phyloP scores from a whole-genome alignment of 768 basidiomycete species.

The Leccinum pellstonianum region DNA sequence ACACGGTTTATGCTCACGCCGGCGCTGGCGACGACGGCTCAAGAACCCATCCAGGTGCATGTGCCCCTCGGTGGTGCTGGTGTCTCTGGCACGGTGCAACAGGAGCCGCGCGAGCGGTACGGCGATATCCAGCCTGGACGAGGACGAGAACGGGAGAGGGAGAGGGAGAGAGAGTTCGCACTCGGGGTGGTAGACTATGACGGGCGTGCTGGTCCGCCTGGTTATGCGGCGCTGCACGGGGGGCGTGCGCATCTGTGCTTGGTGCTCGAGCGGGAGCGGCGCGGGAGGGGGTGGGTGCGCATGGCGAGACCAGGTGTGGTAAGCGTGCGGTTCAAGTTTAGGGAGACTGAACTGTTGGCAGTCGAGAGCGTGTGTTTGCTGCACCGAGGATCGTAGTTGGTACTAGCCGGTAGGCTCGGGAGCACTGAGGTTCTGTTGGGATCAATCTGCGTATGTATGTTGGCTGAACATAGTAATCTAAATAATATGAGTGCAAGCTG shows the following conservation, averaged over 20 bases:
- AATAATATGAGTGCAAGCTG: no score
- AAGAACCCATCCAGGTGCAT: slow-evolving; percentile 23
- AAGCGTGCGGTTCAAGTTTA: slow-evolving; percentile 17
- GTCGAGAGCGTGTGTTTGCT: slow-evolving; percentile 24
- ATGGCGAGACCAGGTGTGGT: slow-evolving; percentile 21
- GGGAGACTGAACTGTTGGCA: slow-evolving; percentile 22
- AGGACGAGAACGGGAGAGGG: slow-evolving; percentile 10
- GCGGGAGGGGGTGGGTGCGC: slow-evolving; percentile 23
- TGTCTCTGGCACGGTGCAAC: background rate
- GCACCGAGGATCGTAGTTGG: slow-evolving; percentile 14
- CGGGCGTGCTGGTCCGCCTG: slow-evolving; percentile 18
- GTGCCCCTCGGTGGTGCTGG: slow-evolving; percentile 1
- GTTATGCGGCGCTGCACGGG: slow-evolving; percentile 19
- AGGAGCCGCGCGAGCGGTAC: slow-evolving; percentile 4
- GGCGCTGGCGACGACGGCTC: slow-evolving; percentile 9
- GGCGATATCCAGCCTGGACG: slow-evolving; percentile 4
- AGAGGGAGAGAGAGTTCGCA: slow-evolving; percentile 13
- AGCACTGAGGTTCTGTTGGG: no score
- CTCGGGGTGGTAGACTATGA: slow-evolving; percentile 28
- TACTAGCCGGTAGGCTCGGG: no score
- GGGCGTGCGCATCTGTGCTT: slow-evolving; percentile 23
- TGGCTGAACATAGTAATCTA: no score
- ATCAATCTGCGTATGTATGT: no score
- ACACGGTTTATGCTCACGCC: slow-evolving; percentile 22
- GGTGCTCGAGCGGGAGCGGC: slow-evolving; percentile 23